Evolutionary conservation across 345 rosid species (phyloP).

Genomic region (Nasturtium officinale): DNA sequence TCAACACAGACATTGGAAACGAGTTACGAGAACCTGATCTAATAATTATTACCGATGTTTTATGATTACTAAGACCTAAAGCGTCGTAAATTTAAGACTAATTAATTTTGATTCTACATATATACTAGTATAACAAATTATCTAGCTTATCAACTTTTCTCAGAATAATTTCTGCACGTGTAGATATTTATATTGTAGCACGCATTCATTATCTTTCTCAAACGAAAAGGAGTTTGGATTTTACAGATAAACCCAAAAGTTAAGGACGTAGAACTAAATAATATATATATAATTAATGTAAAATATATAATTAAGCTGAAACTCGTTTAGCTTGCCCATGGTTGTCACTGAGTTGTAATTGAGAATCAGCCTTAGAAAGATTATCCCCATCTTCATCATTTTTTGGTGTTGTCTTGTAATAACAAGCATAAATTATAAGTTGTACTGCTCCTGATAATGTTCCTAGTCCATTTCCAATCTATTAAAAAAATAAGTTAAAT

Average conservation of each 20-base stretch:
- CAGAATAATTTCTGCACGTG: background rate
- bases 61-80: background rate
- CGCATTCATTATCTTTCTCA: background rate
- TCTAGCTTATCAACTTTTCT: background rate
- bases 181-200: background rate
- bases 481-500: background rate
- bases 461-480: constrained; percentile 76
- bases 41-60: background rate
- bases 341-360: constrained; percentile 40
- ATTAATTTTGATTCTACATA: background rate
- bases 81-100: background rate
- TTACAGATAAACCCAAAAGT: background rate
- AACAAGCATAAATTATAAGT: constrained; percentile 56
- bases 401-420: constrained; percentile 49
- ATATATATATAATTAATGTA: background rate
- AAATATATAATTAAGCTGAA: constrained; percentile 28
- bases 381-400: constrained; percentile 24
- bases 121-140: background rate
- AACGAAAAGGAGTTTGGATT: background rate
- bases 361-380: constrained; percentile 25
- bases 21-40: background rate
- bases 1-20: background rate
- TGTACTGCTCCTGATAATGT: constrained; percentile 50
- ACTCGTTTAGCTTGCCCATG: constrained; percentile 34
- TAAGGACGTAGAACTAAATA: background rate